These are phyloP conservation scores for Nothophytophthora sp. DNA, from an alignment of 352 stramenopile species.

Conservation along the genomic window DNA sequence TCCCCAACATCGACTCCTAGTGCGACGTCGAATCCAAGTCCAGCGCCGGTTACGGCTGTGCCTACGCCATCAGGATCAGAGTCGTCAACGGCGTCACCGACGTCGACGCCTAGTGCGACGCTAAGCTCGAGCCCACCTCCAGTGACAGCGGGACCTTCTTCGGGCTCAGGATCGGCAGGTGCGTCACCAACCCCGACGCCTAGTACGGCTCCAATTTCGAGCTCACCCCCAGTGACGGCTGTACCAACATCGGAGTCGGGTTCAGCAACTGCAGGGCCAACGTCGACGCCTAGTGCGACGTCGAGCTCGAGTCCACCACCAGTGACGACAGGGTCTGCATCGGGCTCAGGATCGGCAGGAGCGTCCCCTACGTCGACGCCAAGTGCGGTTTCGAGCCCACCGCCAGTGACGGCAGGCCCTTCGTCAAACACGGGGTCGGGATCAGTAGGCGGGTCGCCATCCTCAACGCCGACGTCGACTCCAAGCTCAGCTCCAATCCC, in stretches of 20 bases:
- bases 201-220: conserved; percentile 9
- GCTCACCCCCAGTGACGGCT: conserved; percentile 10
- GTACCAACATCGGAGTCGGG: conserved; percentile 5
- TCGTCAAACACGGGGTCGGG: conserved; percentile 5
- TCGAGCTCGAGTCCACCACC: too few species aligned
- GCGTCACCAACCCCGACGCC: conserved; percentile 1
- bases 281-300: conserved; percentile 1
- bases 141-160: neutral
- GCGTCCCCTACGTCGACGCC: conserved; percentile 1
- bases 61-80: neutral
- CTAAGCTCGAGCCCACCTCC: neutral
- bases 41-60: neutral
- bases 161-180: conserved; percentile 6
- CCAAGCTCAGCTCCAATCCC: conserved; percentile 16
- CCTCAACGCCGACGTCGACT: conserved; percentile 7
- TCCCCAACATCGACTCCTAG: neutral
- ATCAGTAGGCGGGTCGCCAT: conserved; percentile 1
- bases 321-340: neutral
- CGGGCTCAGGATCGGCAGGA: neutral
- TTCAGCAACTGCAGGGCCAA: neutral
- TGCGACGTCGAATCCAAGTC: neutral
- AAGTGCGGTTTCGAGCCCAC: conserved; percentile 10
- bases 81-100: neutral
- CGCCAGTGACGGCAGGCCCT: conserved; percentile 18
- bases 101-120: neutral